Conservation (phyloP, 441 rosid genomes). For the Omphalea diandra region DNA sequence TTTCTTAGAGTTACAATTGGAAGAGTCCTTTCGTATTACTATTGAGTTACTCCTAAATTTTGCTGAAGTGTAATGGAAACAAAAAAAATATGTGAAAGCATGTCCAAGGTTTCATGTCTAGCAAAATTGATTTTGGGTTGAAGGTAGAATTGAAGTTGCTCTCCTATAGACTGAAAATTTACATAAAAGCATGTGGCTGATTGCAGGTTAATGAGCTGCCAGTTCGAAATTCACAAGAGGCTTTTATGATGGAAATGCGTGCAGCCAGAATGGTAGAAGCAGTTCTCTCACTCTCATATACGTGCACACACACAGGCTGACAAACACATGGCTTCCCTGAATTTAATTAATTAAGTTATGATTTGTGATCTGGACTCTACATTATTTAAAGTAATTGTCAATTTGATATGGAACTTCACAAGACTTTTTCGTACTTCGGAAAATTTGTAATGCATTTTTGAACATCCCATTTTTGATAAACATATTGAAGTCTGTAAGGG, state of each 20-base stretch:
- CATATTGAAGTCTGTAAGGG: neutral
- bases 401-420: neutral
- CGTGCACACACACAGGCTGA: neutral
- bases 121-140: neutral
- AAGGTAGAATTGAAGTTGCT: neutral
- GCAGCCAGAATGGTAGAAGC: constrained; percentile 77
- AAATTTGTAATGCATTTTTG: neutral
- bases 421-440: neutral
- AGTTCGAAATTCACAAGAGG: constrained; percentile 83
- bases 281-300: neutral
- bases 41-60: neutral
- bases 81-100: neutral
- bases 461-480: neutral
- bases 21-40: neutral
- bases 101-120: neutral
- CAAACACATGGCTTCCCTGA: neutral
- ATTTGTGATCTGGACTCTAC: neutral
- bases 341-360: neutral
- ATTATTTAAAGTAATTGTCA: neutral
- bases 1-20: neutral
- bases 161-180: too few species aligned
- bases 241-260: constrained; percentile 95
- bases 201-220: constrained; percentile 74
- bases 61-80: neutral
- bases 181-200: constrained; percentile 8